A percentile compares a stretch with the other conserved stretches of the same genome.
These are phyloP conservation scores for Spirogloea muscicola DNA, from an alignment of 139 green algal species.

Conservation along the genomic window DNA sequence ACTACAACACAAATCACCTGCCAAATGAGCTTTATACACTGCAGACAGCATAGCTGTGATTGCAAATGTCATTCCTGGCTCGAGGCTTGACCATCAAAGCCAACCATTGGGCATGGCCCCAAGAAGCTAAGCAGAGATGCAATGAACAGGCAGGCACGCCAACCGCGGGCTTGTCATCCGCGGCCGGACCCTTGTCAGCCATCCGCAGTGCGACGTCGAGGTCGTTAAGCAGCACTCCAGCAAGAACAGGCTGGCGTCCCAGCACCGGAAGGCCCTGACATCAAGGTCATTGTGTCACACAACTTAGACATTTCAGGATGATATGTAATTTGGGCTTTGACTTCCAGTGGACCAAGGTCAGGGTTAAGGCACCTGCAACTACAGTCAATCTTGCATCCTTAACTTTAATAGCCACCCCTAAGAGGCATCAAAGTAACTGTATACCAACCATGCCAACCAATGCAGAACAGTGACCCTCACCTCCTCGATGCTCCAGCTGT, in stretches of 20 bases:
- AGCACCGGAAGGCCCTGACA: neutral
- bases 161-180: conserved; percentile 43
- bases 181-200: conserved; percentile 32
- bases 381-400: neutral
- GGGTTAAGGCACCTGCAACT: neutral
- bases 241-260: conserved; percentile 1
- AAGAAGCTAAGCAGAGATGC: neutral
- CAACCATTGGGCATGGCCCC: too few relatives aligned
- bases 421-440: neutral
- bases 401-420: neutral
- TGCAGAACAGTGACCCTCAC: neutral
- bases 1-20: too few relatives aligned
- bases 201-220: conserved; percentile 31
- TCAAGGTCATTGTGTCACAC: neutral
- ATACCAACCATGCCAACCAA: neutral
- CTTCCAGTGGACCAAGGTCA: neutral
- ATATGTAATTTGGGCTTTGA: neutral
- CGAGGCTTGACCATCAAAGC: too few relatives aligned
- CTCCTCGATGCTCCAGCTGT: neutral
- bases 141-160: neutral
- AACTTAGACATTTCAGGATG: neutral
- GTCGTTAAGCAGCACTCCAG: conserved; percentile 28
- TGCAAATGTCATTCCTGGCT: too few relatives aligned
- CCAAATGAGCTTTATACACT: too few relatives aligned
- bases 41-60: too few relatives aligned